Base-by-base conservation (phyloP, 331 rosid species). In the Malus hybrid region DNA sequence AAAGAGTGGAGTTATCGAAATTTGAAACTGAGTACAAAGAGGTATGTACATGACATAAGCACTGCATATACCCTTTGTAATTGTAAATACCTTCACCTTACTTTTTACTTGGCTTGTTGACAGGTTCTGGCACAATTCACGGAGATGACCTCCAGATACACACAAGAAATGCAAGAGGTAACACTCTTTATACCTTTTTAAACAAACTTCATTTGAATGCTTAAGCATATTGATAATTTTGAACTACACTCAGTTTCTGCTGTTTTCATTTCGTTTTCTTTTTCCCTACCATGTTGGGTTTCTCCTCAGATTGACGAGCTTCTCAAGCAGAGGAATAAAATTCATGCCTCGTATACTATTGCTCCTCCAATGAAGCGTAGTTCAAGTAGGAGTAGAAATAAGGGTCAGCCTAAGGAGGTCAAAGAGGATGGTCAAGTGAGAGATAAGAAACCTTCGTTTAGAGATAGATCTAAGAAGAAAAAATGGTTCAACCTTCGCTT, bases 21-120 rank as follows among this genome's bases (percentile, higher is more conserved):
- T 95, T 95, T 86, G 99, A 95, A 82, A 75, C 96, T n/a, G 99
- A 95, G 83, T 95, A 95, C 79, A 92, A 89, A 66, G 99, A 95
- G 97, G 99, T 95, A 64, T 14, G 73, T 24, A 48, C 76, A 72
- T 48, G 34, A 74, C 66, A 42, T 56, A 44, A 84, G 64, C 78
- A 58, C 42, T 75, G 53, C 74, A 19, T 53, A 63, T 77, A 63
- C 57, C 20, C 66, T 20, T 57, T 34, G 78, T 36, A 65, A 72
- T 70, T 50, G 29, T n/a, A 32, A 44, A 52, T 16, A 12, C 20
- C 61, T 42, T 71, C 16, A 6, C 57, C 70, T 39, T 80, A 24
- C 46, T 76, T 60, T 82, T 83, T 66, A 77, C 57, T 10, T 73
- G 34, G 30, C 56, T 52, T 82, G 57, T 87, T 63, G 57, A 75